A percentile compares a stretch with the other conserved stretches of the same genome.
phyloP scores from a whole-genome alignment of 2,329 filamentous ascomycete species.

The Fusarium palustre region DNA sequence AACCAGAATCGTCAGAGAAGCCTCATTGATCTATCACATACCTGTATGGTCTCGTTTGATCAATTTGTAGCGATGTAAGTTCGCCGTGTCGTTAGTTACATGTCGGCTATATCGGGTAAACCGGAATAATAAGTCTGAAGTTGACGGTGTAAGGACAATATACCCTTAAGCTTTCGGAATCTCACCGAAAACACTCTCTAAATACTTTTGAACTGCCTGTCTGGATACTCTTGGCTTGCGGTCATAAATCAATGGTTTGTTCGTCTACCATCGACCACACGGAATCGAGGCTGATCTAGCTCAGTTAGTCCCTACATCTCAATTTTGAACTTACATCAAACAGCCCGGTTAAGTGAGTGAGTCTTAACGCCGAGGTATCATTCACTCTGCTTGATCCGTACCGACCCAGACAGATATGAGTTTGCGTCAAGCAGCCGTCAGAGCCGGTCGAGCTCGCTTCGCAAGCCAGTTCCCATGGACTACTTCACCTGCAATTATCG shows the following conservation, averaged over 20 bases:
- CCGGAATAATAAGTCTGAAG: not conserved
- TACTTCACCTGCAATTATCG: slow-evolving; percentile 64
- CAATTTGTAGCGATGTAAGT: not conserved
- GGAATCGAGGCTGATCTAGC: not conserved
- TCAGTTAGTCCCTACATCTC: not conserved
- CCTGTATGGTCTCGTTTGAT: not conserved
- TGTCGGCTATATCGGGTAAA: slow-evolving; percentile 21
- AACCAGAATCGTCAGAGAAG: not conserved
- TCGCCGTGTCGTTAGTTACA: not conserved
- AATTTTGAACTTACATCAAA: not conserved
- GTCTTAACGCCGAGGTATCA: not conserved
- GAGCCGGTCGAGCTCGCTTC: slow-evolving; percentile 14
- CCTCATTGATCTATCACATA: not conserved
- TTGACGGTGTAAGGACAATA: not conserved
- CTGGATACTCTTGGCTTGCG: no score
- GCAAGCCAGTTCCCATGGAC: slow-evolving; percentile 43
- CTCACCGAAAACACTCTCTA: not conserved
- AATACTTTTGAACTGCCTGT: not conserved
- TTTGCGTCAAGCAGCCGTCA: slow-evolving; percentile 1
- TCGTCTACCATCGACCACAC: not conserved
- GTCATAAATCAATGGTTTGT: not conserved
- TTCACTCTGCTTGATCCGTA: not conserved
- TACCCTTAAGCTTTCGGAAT: slow-evolving; percentile 5
- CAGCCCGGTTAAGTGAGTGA: not conserved
- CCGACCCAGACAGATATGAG: slow-evolving; percentile 9